Conservation (phyloP, 371 early-diverging fungal genomes). For the Caulochytrium protostelioides region DNA sequence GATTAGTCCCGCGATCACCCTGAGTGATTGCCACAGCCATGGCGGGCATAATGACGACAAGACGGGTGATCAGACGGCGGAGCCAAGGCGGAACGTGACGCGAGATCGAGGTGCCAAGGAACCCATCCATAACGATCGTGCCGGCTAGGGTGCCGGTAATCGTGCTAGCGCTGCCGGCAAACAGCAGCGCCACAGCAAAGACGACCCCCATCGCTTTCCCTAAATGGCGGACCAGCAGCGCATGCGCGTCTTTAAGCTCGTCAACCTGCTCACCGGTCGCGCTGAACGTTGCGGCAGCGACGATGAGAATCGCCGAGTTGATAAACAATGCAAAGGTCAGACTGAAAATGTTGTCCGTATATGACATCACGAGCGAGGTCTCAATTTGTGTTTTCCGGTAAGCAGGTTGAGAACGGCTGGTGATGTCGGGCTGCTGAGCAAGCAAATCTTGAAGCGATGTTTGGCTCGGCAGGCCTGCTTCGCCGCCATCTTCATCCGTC, state of each 20-base stretch:
- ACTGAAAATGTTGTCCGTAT: constrained; percentile 43
- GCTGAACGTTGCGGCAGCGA: constrained; percentile 54
- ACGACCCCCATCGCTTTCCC: constrained; percentile 41
- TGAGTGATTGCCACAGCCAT: constrained; percentile 39
- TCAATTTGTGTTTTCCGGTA: too few relatives aligned
- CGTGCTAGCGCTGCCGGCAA: constrained; percentile 55
- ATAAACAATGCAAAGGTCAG: constrained; percentile 50
- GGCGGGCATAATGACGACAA: constrained; percentile 51
- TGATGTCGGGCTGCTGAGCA: too few relatives aligned
- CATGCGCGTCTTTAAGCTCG: constrained; percentile 44
- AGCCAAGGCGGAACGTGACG: constrained; percentile 43
- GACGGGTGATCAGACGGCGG: constrained; percentile 43
- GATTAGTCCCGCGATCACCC: constrained; percentile 39
- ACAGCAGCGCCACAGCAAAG: constrained; percentile 53
- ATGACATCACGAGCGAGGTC: too few relatives aligned
- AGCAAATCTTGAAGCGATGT: constrained; percentile 10
- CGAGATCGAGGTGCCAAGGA: constrained; percentile 28
- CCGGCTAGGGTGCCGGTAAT: constrained; percentile 71
- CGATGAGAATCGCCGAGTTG: constrained; percentile 55
- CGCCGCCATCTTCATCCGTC: constrained; percentile 7
- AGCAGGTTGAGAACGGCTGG: too few relatives aligned
- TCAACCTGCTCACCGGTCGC: constrained; percentile 12
- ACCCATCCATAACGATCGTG: constrained; percentile 64
- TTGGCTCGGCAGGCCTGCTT: constrained; percentile 12
- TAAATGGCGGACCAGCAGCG: constrained; percentile 30